Evolutionary conservation across 805 yeast species (phyloP).

Genomic region (Zygoascus bituminiphila): DNA sequence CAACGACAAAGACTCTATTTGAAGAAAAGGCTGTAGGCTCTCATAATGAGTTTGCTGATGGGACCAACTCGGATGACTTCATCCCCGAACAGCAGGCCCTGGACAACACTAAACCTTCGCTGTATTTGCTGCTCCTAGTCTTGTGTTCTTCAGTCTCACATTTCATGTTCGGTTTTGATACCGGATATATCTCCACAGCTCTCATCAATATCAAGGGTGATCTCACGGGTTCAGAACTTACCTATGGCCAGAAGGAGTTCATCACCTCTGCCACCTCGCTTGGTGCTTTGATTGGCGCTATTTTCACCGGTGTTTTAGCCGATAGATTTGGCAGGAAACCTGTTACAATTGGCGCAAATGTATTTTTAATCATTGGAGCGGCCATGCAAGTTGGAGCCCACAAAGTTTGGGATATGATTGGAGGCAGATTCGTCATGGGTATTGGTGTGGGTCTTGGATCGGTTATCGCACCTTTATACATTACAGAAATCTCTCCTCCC

Average conservation of each 20-base stretch:
- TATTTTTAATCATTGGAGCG: slow-evolving; percentile 77
- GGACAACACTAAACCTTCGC: background rate
- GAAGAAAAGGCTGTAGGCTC: background rate
- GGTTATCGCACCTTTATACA: slow-evolving; percentile 81
- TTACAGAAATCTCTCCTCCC: slow-evolving; percentile 90
- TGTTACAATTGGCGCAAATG: slow-evolving; percentile 71
- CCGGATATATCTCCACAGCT: slow-evolving; percentile 93
- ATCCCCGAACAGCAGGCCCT: slow-evolving; percentile 1
- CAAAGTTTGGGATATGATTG: slow-evolving; percentile 84
- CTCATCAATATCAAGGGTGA: slow-evolving; percentile 76
- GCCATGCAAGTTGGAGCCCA: slow-evolving; percentile 74
- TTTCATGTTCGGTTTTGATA: slow-evolving; percentile 76
- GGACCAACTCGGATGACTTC: background rate
- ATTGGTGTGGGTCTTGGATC: slow-evolving; percentile 96
- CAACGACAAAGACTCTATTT: background rate
- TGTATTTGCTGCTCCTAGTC: background rate
- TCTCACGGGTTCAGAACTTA: slow-evolving; percentile 42
- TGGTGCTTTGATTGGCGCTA: slow-evolving; percentile 79
- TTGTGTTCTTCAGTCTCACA: slow-evolving; percentile 2
- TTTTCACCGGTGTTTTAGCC: slow-evolving; percentile 75
- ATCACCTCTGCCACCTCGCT: slow-evolving; percentile 91
- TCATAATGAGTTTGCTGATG: background rate
- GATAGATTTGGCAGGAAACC: slow-evolving; percentile 80
- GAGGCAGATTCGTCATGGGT: slow-evolving; percentile 88
- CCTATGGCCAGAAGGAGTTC: slow-evolving; percentile 75